A percentile compares a stretch with the other conserved stretches of the same genome.
phyloP scores from a whole-genome alignment of 2,329 filamentous ascomycete species.

The Tolypocladium pustulatum region DNA sequence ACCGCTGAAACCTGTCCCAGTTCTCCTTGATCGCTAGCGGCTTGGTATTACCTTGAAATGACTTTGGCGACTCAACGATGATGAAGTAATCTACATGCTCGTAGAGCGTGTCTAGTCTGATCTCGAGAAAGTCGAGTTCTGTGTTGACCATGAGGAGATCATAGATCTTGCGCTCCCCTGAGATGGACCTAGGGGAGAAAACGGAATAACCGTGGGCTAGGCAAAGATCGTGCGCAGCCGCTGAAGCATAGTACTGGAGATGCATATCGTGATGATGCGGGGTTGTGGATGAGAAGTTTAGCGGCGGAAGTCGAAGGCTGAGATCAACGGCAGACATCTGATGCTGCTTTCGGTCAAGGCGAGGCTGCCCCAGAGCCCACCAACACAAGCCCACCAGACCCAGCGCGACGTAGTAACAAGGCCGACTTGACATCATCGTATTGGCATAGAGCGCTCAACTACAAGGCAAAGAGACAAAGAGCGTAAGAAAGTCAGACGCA shows the following conservation, averaged over 20 bases:
- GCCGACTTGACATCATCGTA: neutral
- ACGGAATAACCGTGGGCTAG: constrained; percentile 19
- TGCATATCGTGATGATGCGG: neutral
- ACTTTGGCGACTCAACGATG: constrained; percentile 47
- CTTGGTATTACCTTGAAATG: constrained; percentile 48
- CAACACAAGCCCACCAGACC: neutral
- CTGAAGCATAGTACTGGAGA: neutral
- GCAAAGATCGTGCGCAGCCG: constrained; percentile 14
- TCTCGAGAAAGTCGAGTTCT: constrained; percentile 56
- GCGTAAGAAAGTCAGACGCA: too few species aligned
- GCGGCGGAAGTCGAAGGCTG: neutral
- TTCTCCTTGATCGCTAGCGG: constrained; percentile 41
- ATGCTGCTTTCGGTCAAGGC: neutral
- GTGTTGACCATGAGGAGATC: constrained; percentile 53
- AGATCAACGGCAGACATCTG: neutral
- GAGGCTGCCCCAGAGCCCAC: neutral
- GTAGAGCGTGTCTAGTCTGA: constrained; percentile 48
- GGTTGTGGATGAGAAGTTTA: neutral
- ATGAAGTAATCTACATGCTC: constrained; percentile 54
- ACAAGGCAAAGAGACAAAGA: too few species aligned
- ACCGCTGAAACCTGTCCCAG: constrained; percentile 39
- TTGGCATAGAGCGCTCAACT: neutral
- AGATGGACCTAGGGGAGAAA: constrained; percentile 12
- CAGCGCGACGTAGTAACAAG: neutral
- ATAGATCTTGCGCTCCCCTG: constrained; percentile 21